phyloP scores from a whole-genome alignment of 176 grass and related monocot genomes.

The Carex parvula region DNA sequence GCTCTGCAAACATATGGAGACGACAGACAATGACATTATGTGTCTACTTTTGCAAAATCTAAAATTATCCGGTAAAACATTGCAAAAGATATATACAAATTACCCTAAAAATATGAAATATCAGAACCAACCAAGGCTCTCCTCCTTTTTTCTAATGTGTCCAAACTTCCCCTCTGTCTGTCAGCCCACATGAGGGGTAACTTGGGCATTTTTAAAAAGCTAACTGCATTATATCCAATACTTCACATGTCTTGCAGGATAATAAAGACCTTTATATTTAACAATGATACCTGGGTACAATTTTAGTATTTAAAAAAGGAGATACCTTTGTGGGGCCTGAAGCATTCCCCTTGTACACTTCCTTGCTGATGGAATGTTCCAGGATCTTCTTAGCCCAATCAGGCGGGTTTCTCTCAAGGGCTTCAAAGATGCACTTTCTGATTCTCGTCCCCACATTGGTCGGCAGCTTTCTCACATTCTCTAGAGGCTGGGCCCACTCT shows the following conservation, averaged over 20 bases:
- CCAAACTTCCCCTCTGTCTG: neutral
- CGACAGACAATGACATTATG: neutral
- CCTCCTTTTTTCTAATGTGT: neutral
- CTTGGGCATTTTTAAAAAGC: neutral
- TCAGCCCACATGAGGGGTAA: neutral
- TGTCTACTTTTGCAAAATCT: neutral
- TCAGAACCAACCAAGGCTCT: neutral
- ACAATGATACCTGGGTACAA: neutral
- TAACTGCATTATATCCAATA: neutral
- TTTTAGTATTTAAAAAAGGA: neutral
- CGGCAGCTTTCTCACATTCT: constrained; percentile 93
- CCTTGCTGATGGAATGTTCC: constrained; percentile 97
- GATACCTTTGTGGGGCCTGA: constrained; percentile 92
- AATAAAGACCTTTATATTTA: neutral
- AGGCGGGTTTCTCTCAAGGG: constrained; percentile 75
- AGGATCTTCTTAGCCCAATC: constrained; percentile 92
- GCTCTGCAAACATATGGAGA: neutral
- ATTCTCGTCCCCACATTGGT: constrained; percentile 99
- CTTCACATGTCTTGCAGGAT: neutral
- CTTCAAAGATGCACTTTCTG: constrained; percentile 92
- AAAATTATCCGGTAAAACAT: neutral
- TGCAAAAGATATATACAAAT: neutral
- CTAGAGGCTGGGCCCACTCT: constrained; percentile 84
- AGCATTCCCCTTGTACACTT: constrained; percentile 95
- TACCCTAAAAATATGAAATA: neutral